Evolutionary conservation across 2,329 filamentous ascomycete species (phyloP), one percentile per base, ranked within the genome.

Genomic region (Cladorrhinum sp.): DNA sequence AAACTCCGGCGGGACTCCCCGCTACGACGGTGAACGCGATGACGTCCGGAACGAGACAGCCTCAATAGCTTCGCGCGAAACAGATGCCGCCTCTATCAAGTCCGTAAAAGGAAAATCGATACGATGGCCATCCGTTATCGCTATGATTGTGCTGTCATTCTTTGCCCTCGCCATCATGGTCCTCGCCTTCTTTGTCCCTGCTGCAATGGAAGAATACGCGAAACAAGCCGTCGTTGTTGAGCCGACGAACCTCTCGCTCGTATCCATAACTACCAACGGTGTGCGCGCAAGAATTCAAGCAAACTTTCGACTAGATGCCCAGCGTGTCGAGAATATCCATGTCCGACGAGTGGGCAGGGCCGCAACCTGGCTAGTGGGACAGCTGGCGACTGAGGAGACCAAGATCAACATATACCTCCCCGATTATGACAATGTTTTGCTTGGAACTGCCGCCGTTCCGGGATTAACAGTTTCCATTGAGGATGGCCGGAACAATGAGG

Each of bases 141-240:
- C 93, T 27, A 84, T 96, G 63, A 67, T 81, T 1, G 60, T 89
- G 1, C 76, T 98, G 8, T 89, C 83, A 53, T 66, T 84, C 1
- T 69, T 87, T 6, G 79, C 88, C 5, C 68, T 93, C 22, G 72
- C 81, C 25, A 91, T 96, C 67, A 86, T 97, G 61, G 75, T 89
- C 16, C 78, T 93, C 59, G 91, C 87, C 16, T 96, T 96, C 76
- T 83, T 96, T 57, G 85, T 89, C 0, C 93, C 93, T 1, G 86
- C 89, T 16, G 85, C 88, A 7, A 85, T 96, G 10, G 86, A 96
- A 74, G 84, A 91, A 71, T 99, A 99, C 74, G 91, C 90, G 53
- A 89, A 93, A 75, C 82, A 93, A 73, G 91, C 93, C 2, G 82
- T 88, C 23, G 86, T 93, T 18, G 84, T 99, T 66, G 86, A 93